Conservation (phyloP, 441 rosid genomes). For the Gossypium lobatum region DNA sequence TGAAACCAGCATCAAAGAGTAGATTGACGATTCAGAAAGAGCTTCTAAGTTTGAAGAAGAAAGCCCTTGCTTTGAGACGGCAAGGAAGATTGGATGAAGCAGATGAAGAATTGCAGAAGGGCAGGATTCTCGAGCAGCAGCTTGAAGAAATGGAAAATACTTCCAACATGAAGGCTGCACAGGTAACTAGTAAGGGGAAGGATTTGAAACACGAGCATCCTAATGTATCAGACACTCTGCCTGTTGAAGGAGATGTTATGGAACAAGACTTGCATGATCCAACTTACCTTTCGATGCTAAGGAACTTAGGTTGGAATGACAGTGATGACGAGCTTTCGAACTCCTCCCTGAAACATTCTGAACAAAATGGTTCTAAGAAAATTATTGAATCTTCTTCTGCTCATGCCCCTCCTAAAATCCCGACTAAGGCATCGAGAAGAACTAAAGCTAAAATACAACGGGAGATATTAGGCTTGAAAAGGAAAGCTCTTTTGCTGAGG, state of each 20-base stretch:
- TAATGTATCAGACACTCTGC: slow-evolving; percentile 17
- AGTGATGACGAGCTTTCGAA: slow-evolving; percentile 28
- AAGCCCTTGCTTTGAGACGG: slow-evolving; percentile 69
- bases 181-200: slow-evolving; percentile 16
- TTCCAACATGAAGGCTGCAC: slow-evolving; percentile 31
- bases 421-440: slow-evolving; percentile 35
- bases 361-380: slow-evolving; percentile 25
- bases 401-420: slow-evolving; percentile 19
- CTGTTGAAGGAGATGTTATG: slow-evolving; percentile 48
- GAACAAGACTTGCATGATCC: slow-evolving; percentile 72
- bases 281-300: slow-evolving; percentile 48
- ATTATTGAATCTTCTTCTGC: slow-evolving; percentile 16
- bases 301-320: slow-evolving; percentile 69
- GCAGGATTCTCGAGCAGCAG: slow-evolving; percentile 59
- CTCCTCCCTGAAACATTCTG: slow-evolving; percentile 22
- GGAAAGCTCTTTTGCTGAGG: slow-evolving; percentile 72
- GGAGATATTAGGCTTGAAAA: slow-evolving; percentile 76
- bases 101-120: slow-evolving; percentile 68
- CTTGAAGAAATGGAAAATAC: slow-evolving; percentile 60
- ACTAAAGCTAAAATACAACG: slow-evolving; percentile 76
- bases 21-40: slow-evolving; percentile 63
- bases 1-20: slow-evolving; percentile 39
- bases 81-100: slow-evolving; percentile 70
- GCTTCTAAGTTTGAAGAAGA: slow-evolving; percentile 69
- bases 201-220: slow-evolving; percentile 23